Evolutionary conservation across 1,284 basidiomycete species (phyloP).

Genomic region (Irpex lacteus): DNA sequence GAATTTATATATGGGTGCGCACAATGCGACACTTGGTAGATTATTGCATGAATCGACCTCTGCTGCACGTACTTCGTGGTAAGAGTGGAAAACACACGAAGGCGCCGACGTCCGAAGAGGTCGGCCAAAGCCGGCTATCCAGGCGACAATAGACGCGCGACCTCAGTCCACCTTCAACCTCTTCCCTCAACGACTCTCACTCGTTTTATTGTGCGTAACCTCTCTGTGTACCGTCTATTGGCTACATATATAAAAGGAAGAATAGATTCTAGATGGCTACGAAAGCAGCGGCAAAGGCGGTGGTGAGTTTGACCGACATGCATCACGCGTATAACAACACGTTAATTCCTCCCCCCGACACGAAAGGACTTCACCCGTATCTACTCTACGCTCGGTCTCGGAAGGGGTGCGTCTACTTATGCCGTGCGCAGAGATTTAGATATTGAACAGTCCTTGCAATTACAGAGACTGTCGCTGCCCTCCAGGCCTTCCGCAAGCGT

Average conservation of each 20-base stretch:
- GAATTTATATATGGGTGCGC: too few species aligned
- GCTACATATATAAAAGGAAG: background rate
- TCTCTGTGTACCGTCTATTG: background rate
- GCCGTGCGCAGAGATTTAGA: background rate
- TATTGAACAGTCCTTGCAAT: slow-evolving; percentile 2
- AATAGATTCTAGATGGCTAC: slow-evolving; percentile 60
- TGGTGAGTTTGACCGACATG: slow-evolving; percentile 47
- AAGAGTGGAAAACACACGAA: background rate
- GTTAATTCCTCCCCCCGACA: slow-evolving; percentile 16
- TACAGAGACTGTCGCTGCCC: slow-evolving; percentile 82
- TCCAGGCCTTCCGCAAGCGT: slow-evolving; percentile 97
- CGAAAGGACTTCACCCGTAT: slow-evolving; percentile 88
- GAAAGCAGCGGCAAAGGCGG: slow-evolving; percentile 75
- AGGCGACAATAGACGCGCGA: slow-evolving; percentile 7
- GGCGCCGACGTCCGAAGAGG: background rate
- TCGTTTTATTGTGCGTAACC: slow-evolving; percentile 12
- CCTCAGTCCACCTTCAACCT: slow-evolving; percentile 9
- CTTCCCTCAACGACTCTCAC: slow-evolving; percentile 1
- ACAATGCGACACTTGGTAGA: too few species aligned
- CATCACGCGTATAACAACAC: slow-evolving; percentile 11
- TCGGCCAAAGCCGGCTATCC: slow-evolving; percentile 12
- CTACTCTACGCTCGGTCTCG: slow-evolving; percentile 87
- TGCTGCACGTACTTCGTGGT: too few species aligned
- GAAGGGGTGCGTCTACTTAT: slow-evolving; percentile 65
- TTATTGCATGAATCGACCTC: too few species aligned